Conservation (phyloP, 2,329 filamentous ascomycete genomes). For the Beauveria sp. region DNA sequence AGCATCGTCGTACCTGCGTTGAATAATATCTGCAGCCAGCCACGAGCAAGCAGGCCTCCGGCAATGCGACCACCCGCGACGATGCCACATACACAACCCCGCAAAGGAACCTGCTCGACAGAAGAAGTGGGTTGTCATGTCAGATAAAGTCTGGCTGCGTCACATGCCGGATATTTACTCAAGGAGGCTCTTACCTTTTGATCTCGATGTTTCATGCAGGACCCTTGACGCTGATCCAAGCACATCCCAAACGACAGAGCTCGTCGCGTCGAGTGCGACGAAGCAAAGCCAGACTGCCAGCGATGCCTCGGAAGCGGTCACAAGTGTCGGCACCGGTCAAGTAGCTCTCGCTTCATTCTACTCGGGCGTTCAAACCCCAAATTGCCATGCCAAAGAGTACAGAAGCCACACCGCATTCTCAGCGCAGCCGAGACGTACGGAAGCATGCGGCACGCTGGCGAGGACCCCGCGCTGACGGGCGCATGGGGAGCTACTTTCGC, state of each 20-base stretch:
- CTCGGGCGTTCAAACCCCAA: no score
- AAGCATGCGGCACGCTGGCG: not conserved
- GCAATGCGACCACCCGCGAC: no score
- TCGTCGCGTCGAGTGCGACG: conserved; percentile 1
- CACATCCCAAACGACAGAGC: not conserved
- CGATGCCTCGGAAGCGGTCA: not conserved
- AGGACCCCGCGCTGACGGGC: not conserved
- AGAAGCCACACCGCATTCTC: not conserved
- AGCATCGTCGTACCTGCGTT: no score
- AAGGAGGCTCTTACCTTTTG: no score
- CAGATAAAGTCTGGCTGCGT: not conserved
- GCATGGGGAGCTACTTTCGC: not conserved
- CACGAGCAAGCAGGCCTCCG: no score
- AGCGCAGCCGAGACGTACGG: not conserved
- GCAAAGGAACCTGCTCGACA: not conserved
- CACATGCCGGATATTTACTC: not conserved
- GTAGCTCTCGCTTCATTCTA: no score
- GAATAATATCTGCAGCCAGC: no score
- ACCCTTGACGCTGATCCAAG: not conserved
- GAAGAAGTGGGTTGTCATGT: not conserved
- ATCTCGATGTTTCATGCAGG: not conserved
- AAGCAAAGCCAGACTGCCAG: not conserved
- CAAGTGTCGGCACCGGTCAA: not conserved
- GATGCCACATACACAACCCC: no score
- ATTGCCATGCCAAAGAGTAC: not conserved